Evolutionary conservation across 148 eudicot genomes (phyloP).

Genomic region (Amaranthus palmeri): DNA sequence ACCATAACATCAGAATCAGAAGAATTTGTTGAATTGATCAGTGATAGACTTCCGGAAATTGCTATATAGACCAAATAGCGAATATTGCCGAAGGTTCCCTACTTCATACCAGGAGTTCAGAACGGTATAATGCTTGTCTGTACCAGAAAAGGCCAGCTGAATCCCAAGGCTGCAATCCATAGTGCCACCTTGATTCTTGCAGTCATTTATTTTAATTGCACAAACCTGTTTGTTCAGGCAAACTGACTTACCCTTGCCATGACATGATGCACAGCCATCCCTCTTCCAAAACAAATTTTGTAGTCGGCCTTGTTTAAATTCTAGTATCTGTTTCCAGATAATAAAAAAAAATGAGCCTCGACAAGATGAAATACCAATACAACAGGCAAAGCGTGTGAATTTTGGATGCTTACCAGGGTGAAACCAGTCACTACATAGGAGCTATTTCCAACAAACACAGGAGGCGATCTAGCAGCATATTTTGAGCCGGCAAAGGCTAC

Average conservation of each 20-base stretch:
- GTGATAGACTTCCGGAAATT: constrained; percentile 66
- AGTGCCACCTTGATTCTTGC: constrained; percentile 62
- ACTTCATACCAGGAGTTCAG: constrained; percentile 89
- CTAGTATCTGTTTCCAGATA: constrained; percentile 48
- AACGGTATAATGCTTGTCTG: constrained; percentile 68
- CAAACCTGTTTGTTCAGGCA: constrained; percentile 85
- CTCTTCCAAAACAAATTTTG: constrained; percentile 87
- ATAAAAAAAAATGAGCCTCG: background rate
- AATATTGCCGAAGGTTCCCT: constrained; percentile 74
- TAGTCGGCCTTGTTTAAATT: constrained; percentile 77
- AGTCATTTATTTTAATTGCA: constrained; percentile 53
- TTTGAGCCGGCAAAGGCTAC: constrained; percentile 95
- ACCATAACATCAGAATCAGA: constrained; percentile 31
- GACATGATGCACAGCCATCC: constrained; percentile 80
- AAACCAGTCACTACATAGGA: constrained; percentile 73
- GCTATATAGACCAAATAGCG: constrained; percentile 61
- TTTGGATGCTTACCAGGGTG: constrained; percentile 64
- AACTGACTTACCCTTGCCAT: constrained; percentile 59
- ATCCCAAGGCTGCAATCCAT: constrained; percentile 86
- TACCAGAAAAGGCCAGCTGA: constrained; percentile 87
- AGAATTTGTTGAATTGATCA: constrained; percentile 60
- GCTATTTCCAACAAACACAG: constrained; percentile 73
- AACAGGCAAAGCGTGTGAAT: background rate
- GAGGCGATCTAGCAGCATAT: constrained; percentile 87
- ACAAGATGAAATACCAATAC: background rate